These are phyloP conservation scores for Ensete glaucum DNA, from an alignment of 176 grass and related monocot genomes.

Conservation along the genomic window DNA sequence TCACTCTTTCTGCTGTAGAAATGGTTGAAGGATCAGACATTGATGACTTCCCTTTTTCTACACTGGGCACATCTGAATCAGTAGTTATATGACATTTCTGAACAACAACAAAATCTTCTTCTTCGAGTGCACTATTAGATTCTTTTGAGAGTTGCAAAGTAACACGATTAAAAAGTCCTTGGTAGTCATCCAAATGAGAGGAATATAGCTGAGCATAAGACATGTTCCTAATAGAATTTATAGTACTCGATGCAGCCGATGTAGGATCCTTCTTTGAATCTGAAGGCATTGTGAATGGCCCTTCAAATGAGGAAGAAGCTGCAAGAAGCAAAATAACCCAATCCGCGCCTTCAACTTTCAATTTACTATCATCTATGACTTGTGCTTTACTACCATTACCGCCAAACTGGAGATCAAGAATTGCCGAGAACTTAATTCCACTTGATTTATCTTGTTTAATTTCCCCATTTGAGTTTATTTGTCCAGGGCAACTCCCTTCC, in stretches of 20 bases:
- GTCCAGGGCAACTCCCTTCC: conserved; percentile 58
- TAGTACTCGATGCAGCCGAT: conserved; percentile 24
- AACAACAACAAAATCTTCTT: neutral
- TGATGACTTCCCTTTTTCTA: neutral
- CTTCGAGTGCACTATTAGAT: conserved; percentile 20
- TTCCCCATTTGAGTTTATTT: conserved; percentile 25
- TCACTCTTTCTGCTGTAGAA: conserved; percentile 61
- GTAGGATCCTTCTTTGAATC: conserved; percentile 58
- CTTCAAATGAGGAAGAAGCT: conserved; percentile 70
- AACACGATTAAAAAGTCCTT: conserved; percentile 71
- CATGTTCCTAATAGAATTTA: conserved; percentile 47
- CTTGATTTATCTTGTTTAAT: conserved; percentile 23
- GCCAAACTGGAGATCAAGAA: conserved; percentile 43
- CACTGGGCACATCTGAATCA: conserved; percentile 13
- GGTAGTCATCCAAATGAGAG: conserved; percentile 72
- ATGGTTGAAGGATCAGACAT: conserved; percentile 14
- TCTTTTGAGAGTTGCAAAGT: conserved; percentile 58
- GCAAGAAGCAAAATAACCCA: conserved; percentile 66
- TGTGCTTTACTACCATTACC: conserved; percentile 29
- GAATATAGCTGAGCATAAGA: conserved; percentile 59
- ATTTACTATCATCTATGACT: conserved; percentile 44
- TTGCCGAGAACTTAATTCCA: conserved; percentile 65
- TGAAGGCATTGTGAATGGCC: conserved; percentile 53
- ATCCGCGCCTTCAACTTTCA: conserved; percentile 65
- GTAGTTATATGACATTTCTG: conserved; percentile 1